Conservation (phyloP, 768 basidiomycete genomes). For the Obba rivulosa region DNA sequence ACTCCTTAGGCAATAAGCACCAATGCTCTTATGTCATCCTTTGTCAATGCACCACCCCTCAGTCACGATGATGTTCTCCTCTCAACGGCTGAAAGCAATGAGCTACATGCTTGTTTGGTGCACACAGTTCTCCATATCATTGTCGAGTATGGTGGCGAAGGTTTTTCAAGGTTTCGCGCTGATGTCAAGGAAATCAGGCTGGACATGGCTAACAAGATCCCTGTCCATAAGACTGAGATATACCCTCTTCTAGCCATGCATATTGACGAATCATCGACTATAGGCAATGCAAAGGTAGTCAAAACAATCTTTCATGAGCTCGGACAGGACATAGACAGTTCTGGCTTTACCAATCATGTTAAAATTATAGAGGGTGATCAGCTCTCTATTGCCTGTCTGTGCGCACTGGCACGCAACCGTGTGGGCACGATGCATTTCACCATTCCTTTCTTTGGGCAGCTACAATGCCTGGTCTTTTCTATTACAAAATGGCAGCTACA, state of each 20-base stretch:
- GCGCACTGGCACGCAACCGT: slow-evolving; percentile 24
- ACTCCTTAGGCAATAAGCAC: slow-evolving; percentile 18
- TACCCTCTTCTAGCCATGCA: slow-evolving; percentile 27
- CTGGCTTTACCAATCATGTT: slow-evolving; percentile 4
- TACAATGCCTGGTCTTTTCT: slow-evolving; percentile 32
- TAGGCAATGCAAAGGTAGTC: slow-evolving; percentile 28
- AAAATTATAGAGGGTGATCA: slow-evolving; percentile 29
- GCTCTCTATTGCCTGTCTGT: slow-evolving; percentile 29
- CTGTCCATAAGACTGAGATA: slow-evolving; percentile 24
- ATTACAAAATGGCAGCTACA: slow-evolving; percentile 31
- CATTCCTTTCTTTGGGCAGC: slow-evolving; percentile 20
- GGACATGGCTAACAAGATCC: slow-evolving; percentile 2
- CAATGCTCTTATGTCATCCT: slow-evolving; percentile 8
- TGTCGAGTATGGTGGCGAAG: slow-evolving; percentile 24
- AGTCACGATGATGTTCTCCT: slow-evolving; percentile 23
- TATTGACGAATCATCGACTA: slow-evolving; percentile 32
- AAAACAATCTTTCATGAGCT: slow-evolving; percentile 24
- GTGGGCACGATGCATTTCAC: slow-evolving; percentile 27
- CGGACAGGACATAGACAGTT: slow-evolving; percentile 4
- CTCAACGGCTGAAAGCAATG: slow-evolving; percentile 10
- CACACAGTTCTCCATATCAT: slow-evolving; percentile 28
- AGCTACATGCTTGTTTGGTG: slow-evolving; percentile 14
- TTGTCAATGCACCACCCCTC: slow-evolving; percentile 20
- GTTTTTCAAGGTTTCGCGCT: slow-evolving; percentile 17
- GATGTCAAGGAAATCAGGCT: slow-evolving; percentile 14